phyloP scores from a whole-genome alignment of 139 green algal genomes.

The Chlamydomonas eustigma region DNA sequence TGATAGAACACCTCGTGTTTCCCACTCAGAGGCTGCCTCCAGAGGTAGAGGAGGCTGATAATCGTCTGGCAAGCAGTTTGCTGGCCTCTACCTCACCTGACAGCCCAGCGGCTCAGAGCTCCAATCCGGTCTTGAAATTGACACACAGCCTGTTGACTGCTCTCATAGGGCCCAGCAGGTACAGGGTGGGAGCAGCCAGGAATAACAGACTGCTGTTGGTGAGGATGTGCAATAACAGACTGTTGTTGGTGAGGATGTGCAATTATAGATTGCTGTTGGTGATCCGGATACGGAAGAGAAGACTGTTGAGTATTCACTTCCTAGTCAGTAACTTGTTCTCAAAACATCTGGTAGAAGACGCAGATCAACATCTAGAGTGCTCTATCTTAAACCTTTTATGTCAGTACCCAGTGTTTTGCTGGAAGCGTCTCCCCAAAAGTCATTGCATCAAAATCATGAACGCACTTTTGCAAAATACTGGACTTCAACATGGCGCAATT shows the following conservation, averaged over 20 bases:
- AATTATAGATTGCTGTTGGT: not conserved
- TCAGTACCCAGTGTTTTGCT: too few relatives aligned
- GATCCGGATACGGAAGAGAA: too few relatives aligned
- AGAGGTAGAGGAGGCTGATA: not conserved
- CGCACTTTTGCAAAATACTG: not conserved
- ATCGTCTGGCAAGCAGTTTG: not conserved
- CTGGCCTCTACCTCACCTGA: not conserved
- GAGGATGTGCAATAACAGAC: not conserved
- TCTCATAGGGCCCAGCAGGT: not conserved
- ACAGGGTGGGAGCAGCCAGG: not conserved
- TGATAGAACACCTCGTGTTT: slow-evolving; percentile 20
- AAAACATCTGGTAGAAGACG: too few relatives aligned
- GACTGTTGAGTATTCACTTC: too few relatives aligned
- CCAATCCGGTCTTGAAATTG: not conserved
- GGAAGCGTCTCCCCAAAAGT: too few relatives aligned
- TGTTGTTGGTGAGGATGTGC: not conserved
- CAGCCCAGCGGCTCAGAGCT: not conserved
- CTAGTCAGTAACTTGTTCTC: too few relatives aligned
- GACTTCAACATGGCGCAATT: not conserved
- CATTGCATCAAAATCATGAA: too few relatives aligned
- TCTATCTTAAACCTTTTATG: too few relatives aligned
- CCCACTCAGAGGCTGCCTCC: slow-evolving; percentile 5
- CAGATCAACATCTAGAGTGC: too few relatives aligned
- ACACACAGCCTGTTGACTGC: not conserved
- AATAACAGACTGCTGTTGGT: slow-evolving; percentile 2